These are phyloP conservation scores for Tulasnella sp. DNA, from an alignment of 768 basidiomycete genomes.

Conservation along the genomic window DNA sequence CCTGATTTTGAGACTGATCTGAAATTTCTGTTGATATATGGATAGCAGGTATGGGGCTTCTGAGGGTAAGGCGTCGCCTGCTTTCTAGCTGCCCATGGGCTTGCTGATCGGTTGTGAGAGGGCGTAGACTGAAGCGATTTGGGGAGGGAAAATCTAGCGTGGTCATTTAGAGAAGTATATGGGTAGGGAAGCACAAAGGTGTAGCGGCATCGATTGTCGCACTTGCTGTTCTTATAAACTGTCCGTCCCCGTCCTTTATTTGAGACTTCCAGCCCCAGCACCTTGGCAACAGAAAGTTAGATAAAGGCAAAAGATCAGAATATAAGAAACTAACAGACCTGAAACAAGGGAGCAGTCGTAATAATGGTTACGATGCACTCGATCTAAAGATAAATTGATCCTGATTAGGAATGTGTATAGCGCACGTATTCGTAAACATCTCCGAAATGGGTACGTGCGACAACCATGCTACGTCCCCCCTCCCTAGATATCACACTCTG, in stretches of 20 bases:
- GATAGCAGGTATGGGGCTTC: background rate
- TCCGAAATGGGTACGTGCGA: too few relatives aligned
- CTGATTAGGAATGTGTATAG: too few relatives aligned
- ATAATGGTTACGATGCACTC: too few relatives aligned
- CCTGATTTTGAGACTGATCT: background rate
- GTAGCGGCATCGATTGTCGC: background rate
- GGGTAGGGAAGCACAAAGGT: background rate
- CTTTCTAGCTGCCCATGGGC: background rate
- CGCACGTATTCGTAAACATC: too few relatives aligned
- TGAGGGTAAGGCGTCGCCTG: background rate
- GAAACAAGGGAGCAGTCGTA: too few relatives aligned
- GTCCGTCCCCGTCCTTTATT: background rate
- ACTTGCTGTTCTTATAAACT: background rate
- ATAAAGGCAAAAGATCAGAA: too few relatives aligned
- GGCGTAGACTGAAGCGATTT: background rate
- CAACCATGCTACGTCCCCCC: too few relatives aligned
- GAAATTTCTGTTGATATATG: background rate
- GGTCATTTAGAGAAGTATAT: background rate
- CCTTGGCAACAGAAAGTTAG: too few relatives aligned
- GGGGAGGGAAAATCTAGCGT: background rate
- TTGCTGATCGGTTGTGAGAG: background rate
- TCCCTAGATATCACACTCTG: too few relatives aligned
- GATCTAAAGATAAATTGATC: too few relatives aligned
- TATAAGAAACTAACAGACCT: too few relatives aligned
- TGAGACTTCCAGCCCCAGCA: too few relatives aligned